Percentiles rank a stretch among this genome's conserved stretches.
Conservation (phyloP, 1,139 yeast species). For the Saccharomyces hybrid region DNA sequence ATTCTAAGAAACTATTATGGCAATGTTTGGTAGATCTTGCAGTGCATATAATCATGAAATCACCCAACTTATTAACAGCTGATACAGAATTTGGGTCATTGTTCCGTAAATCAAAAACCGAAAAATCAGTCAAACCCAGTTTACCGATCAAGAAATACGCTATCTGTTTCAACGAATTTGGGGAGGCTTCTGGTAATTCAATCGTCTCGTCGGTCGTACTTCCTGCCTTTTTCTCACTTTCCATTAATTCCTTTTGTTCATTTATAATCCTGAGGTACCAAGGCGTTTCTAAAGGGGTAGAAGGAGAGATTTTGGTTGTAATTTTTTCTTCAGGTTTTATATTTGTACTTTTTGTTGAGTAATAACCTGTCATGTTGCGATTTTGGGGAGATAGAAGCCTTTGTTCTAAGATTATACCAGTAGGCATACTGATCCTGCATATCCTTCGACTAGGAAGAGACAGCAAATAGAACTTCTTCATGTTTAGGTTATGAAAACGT, state of each 20-base stretch:
- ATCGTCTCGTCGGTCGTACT: slow-evolving; percentile 10
- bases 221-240: slow-evolving; percentile 1
- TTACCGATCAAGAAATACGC: slow-evolving; percentile 45
- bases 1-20: slow-evolving; percentile 58
- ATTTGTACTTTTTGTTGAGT: not conserved
- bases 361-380: not conserved
- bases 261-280: slow-evolving; percentile 24
- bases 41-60: slow-evolving; percentile 56
- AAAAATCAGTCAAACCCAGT: slow-evolving; percentile 57
- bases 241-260: not conserved
- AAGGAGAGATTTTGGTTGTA: not conserved
- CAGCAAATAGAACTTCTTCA: not conserved
- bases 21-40: slow-evolving; percentile 77
- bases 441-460: not conserved
- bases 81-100: slow-evolving; percentile 41
- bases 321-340: too few relatives aligned
- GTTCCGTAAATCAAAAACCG: slow-evolving; percentile 50
- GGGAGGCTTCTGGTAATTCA: slow-evolving; percentile 48
- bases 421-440: not conserved
- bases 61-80: slow-evolving; percentile 35
- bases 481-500: not conserved
- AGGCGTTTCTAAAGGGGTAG: slow-evolving; percentile 11
- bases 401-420: not conserved
- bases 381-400: not conserved
- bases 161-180: slow-evolving; percentile 42